Conservation (phyloP, 2,329 filamentous ascomycete species). For the Huntiella omanensis region DNA sequence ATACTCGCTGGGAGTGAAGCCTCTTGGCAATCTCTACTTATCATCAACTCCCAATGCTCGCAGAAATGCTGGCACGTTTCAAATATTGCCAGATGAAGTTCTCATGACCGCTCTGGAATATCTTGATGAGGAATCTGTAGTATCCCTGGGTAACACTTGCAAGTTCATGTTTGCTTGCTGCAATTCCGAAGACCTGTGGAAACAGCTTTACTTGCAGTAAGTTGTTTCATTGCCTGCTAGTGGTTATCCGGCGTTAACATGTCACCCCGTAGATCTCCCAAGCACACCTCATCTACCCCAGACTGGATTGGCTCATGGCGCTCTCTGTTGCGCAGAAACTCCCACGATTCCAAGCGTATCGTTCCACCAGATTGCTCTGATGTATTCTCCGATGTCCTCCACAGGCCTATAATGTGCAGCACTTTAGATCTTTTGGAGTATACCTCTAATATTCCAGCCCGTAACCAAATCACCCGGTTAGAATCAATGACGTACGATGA, state of each 20-base stretch:
- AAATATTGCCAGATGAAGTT: slow-evolving; percentile 60
- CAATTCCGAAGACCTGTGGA: slow-evolving; percentile 75
- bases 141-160: slow-evolving; percentile 56
- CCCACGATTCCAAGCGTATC: slow-evolving; percentile 24
- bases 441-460: slow-evolving; percentile 47
- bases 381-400: slow-evolving; percentile 77
- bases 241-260: background rate
- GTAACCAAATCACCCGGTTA: slow-evolving; percentile 56
- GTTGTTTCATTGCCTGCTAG: slow-evolving; percentile 17
- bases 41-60: slow-evolving; percentile 19
- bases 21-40: slow-evolving; percentile 65
- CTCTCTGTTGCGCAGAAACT: slow-evolving; percentile 49
- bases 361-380: slow-evolving; percentile 49
- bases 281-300: background rate
- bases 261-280: slow-evolving; percentile 14
- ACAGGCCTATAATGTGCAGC: slow-evolving; percentile 79
- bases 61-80: slow-evolving; percentile 42
- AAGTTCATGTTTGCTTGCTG: slow-evolving; percentile 75
- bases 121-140: slow-evolving; percentile 44
- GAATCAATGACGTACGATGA: slow-evolving; percentile 49
- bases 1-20: slow-evolving; percentile 72
- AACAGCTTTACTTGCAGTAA: slow-evolving; percentile 67
- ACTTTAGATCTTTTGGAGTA: slow-evolving; percentile 52
- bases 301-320: slow-evolving; percentile 41
- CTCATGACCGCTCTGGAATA: slow-evolving; percentile 57